A percentile compares a stretch with the other conserved stretches of the same genome.
Conservation (phyloP, 2,329 filamentous ascomycete genomes). For the Sporothrix brasiliensis region DNA sequence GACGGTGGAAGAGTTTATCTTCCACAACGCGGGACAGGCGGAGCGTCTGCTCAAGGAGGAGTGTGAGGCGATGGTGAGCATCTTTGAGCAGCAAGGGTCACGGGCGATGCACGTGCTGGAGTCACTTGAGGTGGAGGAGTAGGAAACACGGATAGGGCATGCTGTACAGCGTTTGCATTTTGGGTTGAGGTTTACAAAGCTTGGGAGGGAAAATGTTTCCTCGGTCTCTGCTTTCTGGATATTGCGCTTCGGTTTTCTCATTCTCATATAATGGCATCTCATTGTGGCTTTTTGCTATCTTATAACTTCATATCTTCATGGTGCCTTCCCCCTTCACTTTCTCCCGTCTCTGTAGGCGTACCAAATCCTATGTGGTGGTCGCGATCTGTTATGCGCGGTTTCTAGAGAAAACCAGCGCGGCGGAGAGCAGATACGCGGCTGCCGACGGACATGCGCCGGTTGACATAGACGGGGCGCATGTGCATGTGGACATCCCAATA, state of each 20-base stretch:
- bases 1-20: slow-evolving; percentile 93
- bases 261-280: slow-evolving; percentile 25
- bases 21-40: slow-evolving; percentile 75
- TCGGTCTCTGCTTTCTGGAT: slow-evolving; percentile 4
- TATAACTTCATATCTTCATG: neutral
- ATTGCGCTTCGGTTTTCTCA: slow-evolving; percentile 2
- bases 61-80: slow-evolving; percentile 79
- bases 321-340: neutral
- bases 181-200: neutral
- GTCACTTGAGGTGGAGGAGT: slow-evolving; percentile 61
- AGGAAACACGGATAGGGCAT: neutral
- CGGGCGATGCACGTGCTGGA: slow-evolving; percentile 78
- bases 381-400: neutral
- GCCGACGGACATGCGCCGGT: slow-evolving; percentile 21
- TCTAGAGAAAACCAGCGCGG: neutral
- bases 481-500: slow-evolving; percentile 20
- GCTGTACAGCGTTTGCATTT: slow-evolving; percentile 1
- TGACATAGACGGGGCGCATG: slow-evolving; percentile 20
- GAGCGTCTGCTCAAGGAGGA: slow-evolving; percentile 78
- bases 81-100: slow-evolving; percentile 81
- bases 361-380: too few relatives aligned
- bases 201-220: neutral
- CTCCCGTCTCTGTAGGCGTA: too few relatives aligned
- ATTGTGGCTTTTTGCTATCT: neutral
- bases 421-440: slow-evolving; percentile 5